Base-by-base conservation (phyloP, 345 rosid species). In the Limnanthes douglasii region DNA sequence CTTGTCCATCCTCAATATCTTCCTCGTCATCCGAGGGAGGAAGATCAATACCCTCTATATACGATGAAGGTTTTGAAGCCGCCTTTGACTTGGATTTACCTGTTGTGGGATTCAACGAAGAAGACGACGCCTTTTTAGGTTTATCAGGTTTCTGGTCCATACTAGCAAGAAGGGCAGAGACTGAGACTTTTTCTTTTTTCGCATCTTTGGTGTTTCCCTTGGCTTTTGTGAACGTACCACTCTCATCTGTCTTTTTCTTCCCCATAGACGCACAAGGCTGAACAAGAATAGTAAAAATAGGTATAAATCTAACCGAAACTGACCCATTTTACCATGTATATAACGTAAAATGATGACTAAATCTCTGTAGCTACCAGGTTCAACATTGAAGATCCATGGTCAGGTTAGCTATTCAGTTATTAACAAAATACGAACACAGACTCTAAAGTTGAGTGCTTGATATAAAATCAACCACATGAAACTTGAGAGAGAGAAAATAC, bases 1-100 rank as follows among this genome's bases (percentile, higher is more conserved):
- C 32, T 46, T 51, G 60, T n/a, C 56, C 46, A 37, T 60, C 43
- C 37, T 64, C 76, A 50, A 67, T 86, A 10, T 52, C 81, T 0
- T 75, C 95, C 45, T 79, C 95, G 0, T 74, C 95, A 2, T 74
- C 96, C 55, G 95, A 70, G 6, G 95, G 80, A 49, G 94, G 96
- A 39, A 90, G 92, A 61, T 84, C 98, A 17, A 77, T 48, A 3
- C 64, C 95, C 43, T 84, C 98, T 2, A 61, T 77, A 45, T 90
- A 90, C 19, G 96, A 63, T 0, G 75, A 31, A 36, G 38, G 40
- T 31, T 78, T 75, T 3, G 68, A 46, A 43, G 54, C 63, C 4
- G 64, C 49, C 46, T 61, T 88, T 11, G 76, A 30, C 62, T 75
- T 77, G 2, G 75, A 43, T 53, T 62, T 68, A 44, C 40, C 27